phyloP scores from a whole-genome alignment of 1,139 yeast species.

The Eremothecium coryli region DNA sequence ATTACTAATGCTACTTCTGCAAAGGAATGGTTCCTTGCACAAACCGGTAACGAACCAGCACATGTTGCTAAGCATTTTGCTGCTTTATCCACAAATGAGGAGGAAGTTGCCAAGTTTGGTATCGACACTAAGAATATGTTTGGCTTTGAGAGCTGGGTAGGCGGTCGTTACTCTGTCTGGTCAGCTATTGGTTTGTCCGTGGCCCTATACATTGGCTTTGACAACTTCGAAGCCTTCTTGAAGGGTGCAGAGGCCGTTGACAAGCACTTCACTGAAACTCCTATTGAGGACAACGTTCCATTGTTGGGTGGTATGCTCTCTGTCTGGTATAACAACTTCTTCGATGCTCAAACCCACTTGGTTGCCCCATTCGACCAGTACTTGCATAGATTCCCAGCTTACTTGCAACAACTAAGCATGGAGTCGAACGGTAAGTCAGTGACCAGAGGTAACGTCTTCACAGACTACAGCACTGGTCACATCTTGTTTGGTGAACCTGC shows the following conservation, averaged over 20 bases:
- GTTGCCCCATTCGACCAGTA: slow-evolving; percentile 98
- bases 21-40: slow-evolving; percentile 84
- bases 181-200: slow-evolving; percentile 95
- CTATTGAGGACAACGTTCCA: slow-evolving; percentile 87
- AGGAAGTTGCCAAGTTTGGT: slow-evolving; percentile 87
- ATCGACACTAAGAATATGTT: slow-evolving; percentile 97
- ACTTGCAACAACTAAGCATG: slow-evolving; percentile 96
- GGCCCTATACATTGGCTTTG: slow-evolving; percentile 89
- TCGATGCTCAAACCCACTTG: slow-evolving; percentile 94
- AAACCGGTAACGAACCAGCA: slow-evolving; percentile 46
- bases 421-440: slow-evolving; percentile 98
- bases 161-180: slow-evolving; percentile 99
- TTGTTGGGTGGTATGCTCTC: slow-evolving; percentile 84
- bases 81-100: slow-evolving; percentile 89
- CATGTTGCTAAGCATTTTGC: slow-evolving; percentile 95
- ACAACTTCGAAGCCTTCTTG: slow-evolving; percentile 81
- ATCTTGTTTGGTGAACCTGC: slow-evolving; percentile 98
- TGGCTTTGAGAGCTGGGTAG: slow-evolving; percentile 97
- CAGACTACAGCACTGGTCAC: slow-evolving; percentile 92
- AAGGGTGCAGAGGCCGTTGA: slow-evolving; percentile 98
- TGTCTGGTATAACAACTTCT: slow-evolving; percentile 98
- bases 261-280: slow-evolving; percentile 74
- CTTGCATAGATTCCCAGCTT: slow-evolving; percentile 98
- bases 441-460: slow-evolving; percentile 81
- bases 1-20: slow-evolving; percentile 92